Base-by-base conservation (phyloP, 2,329 filamentous ascomycete genomes). In the Sporothrix euskadiensis region DNA sequence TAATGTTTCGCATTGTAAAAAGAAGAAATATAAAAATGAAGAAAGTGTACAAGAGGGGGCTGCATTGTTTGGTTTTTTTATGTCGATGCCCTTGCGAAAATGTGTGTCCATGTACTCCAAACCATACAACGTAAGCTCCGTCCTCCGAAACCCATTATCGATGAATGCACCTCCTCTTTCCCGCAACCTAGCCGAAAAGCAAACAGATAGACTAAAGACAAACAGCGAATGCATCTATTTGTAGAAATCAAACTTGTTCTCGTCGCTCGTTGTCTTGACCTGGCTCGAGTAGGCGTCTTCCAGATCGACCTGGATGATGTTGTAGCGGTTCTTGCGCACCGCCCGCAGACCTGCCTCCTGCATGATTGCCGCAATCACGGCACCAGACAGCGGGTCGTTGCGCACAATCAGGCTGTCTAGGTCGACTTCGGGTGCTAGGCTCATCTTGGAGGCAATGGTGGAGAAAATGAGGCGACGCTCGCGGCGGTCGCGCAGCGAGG, bases 391-490 rank as follows among this genome's bases (percentile, higher is more conserved):
- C 1, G 96, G 96, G 81, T 99, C 96, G 81, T 98, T 99, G 79
- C 96, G 90, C 77, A 98, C 94, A 80, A 99, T 99, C 79, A 99
- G 85, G 77, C 92, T 96, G 83, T 99, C 96, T 76, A 99, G 86
- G 81, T 99, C 96, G 72, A 98, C 96, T 82, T 99, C 96, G 65
- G 96, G 96, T 14, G 94, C 94, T 78, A 99, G 85, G 77, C 94
- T 97, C 96, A 99, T 99, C 87, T 97, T 98, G 79, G 90, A 86
- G 16, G 96, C 95, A 80, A 99, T 97, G n/a, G 96, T 99, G 74
- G 89, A 90, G 87, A 99, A 99, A 83, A 99, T 99, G 79, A 99
- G 88, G 71, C 96, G 92, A 78, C 96, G 91, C 87, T 99, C 96
- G 80, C 96, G 91, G 78, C 96, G 91, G 81, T 99, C 96, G 77